Evolutionary conservation across 176 grass and related monocot genomes (phyloP), one percentile per base, ranked within the genome.

Genomic region (Chrysopogon serrulatus): DNA sequence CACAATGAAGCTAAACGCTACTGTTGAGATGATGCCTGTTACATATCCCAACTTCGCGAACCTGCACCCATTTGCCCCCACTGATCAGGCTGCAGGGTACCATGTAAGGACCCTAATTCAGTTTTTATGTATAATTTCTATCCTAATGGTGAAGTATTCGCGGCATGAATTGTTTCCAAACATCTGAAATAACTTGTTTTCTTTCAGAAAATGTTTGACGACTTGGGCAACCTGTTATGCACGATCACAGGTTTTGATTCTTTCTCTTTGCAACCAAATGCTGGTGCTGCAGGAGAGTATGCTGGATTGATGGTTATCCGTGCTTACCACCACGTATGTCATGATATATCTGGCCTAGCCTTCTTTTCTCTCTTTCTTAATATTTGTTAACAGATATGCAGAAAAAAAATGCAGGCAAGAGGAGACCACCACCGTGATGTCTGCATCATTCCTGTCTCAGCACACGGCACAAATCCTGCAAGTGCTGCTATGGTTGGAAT

Each of bases 231-330:
- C 37, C 87, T 99, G 63, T 66, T 99, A 66, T 94, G 92, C 86
- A 90, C 70, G 62, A 92, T 99, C 79, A 99, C 96, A 8, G 96
- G 93, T 45, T 99, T 99, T 68, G 91, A 99, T 87, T 99, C 96
- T 60, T 99, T 99, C 90, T 99, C 96, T 66, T 85, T 99, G 93
- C 97, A 99, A 96, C 97, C 97, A 76, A 99, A 99, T 91, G 93
- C 97, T 82, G 97, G 97, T 85, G 97, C 97, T 84, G 84, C 97
- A 43, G 97, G 97, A 81, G 97, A 99, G 79, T 99, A 99, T 87
- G 97, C 97, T 18, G 97, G 97, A 74, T 74, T 99, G 83, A 99
- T 99, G 97, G 97, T 99, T 84, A 99, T 99, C 66, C 91, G 97
- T 88, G 91, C 93, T 63, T 99, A 96, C 90, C 93, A 94, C 71